Base-by-base conservation (phyloP, 352 stramenopile species). In the Phytopythium litorale region DNA sequence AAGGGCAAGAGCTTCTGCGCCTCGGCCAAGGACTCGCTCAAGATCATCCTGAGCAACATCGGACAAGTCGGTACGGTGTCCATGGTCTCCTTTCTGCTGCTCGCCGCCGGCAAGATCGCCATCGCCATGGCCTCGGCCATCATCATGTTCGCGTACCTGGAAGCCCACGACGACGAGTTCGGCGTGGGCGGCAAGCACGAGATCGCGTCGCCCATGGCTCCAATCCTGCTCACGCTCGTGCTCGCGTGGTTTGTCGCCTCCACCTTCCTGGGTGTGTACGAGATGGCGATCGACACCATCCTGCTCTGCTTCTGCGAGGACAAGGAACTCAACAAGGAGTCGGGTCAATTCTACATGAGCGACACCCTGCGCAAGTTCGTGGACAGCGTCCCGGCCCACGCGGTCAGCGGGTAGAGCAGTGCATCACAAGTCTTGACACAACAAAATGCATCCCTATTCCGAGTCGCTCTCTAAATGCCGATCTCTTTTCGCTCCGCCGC, bases 281-380 rank as follows among this genome's bases (percentile, higher is more conserved):
- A 97, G 58, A 98, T 98, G 84, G 75, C 79, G 28, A 98, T 99
- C 63, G 87, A 94, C 45, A 98, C 92, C 8, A 97, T 99, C 37
- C 70, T 99, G 43, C 75, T 98, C 57, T 98, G 94, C 70, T 99
- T 98, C 71, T 96, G 98, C 62, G 93, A 97, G 46, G 96, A 99
- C 71, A 73, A 77, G 42, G 70, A 91, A 58, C 50, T 79, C 19
- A 96, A 96, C 68, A 87, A 88, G 23, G 73, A 74, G 0, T 78
- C 66, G 6, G 81, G 79, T 0, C 67, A 90, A 53, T 94, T 79
- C 67, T 92, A 89, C 58, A 94, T 92, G 87, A 90, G 77, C 48
- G 79, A 91, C 30, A 71, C 80, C n/a, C 71, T 95, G 5, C 69
- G 70, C 32, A 73, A 81, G 42, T 91, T 94, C 42, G 78, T 93